Evolutionary conservation across 192 early-diverging fungal species (phyloP).

Genomic region (Powellomyces hirtus): DNA sequence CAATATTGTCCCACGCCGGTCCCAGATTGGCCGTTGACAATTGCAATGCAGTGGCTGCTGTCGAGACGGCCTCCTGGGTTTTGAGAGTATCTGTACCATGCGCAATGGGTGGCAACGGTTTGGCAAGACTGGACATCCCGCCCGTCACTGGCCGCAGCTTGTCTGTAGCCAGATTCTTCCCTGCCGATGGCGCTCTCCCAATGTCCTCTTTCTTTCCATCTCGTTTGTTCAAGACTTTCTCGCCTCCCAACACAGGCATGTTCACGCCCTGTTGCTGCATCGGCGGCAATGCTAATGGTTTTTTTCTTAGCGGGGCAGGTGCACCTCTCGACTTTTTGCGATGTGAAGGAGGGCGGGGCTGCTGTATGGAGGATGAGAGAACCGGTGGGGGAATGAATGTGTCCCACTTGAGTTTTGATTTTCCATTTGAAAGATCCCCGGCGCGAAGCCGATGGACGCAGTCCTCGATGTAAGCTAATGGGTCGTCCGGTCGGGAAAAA

Average conservation of each 20-base stretch:
- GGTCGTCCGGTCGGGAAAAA: constrained; percentile 44
- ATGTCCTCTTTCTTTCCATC: background rate
- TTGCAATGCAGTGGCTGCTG: background rate
- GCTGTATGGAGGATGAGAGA: background rate
- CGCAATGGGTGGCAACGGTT: constrained; percentile 20
- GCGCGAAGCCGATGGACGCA: constrained; percentile 42
- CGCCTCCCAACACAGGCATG: constrained; percentile 10
- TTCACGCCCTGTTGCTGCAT: constrained; percentile 7
- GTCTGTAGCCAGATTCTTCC: too few species aligned
- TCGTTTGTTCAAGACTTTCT: background rate
- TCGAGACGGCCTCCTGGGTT: too few species aligned
- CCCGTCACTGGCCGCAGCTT: background rate
- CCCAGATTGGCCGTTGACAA: background rate
- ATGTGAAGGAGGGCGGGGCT: background rate
- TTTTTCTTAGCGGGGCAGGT: constrained; percentile 21
- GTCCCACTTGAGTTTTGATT: constrained; percentile 42
- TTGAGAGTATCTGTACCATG: background rate
- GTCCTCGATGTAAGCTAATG: constrained; percentile 52
- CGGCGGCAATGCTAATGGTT: constrained; percentile 17
- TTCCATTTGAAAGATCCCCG: constrained; percentile 23
- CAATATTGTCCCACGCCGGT: constrained; percentile 51
- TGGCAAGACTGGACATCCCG: background rate
- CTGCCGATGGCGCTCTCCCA: too few species aligned
- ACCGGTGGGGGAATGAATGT: constrained; percentile 39
- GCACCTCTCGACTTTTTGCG: constrained; percentile 3